A percentile compares a stretch with the other conserved stretches of the same genome.
Evolutionary conservation across 169 alveolate species (phyloP).

Genomic region (Plasmodium fragile): DNA sequence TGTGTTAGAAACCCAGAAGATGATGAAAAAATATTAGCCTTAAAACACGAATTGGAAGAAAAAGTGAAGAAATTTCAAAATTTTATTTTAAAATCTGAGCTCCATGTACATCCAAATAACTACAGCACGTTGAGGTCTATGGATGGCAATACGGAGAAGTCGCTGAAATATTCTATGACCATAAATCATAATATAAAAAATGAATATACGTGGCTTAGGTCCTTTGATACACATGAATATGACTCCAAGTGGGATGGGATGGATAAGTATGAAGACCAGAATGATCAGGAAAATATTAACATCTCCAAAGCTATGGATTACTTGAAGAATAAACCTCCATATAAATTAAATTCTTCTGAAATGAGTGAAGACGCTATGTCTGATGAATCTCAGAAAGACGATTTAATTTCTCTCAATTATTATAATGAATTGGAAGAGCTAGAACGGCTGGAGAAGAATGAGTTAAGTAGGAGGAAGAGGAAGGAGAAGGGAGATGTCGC

Average conservation of each 20-base stretch:
- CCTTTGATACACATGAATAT: slow-evolving; percentile 72
- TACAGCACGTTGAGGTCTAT: slow-evolving; percentile 63
- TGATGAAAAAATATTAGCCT: slow-evolving; percentile 72
- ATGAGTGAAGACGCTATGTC: slow-evolving; percentile 43
- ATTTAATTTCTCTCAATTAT: slow-evolving; percentile 47
- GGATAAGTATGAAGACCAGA: slow-evolving; percentile 73
- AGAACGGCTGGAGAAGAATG: slow-evolving; percentile 59
- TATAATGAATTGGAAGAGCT: slow-evolving; percentile 69
- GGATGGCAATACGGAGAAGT: slow-evolving; percentile 64
- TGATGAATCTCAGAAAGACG: slow-evolving; percentile 41
- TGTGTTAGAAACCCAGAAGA: slow-evolving; percentile 53
- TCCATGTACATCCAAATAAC: slow-evolving; percentile 41
- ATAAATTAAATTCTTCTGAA: slow-evolving; percentile 71
- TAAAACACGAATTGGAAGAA: slow-evolving; percentile 82
- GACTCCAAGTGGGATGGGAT: slow-evolving; percentile 66
- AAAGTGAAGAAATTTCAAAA: slow-evolving; percentile 85
- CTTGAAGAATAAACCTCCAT: slow-evolving; percentile 74
- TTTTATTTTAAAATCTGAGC: slow-evolving; percentile 82
- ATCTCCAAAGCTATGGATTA: slow-evolving; percentile 76
- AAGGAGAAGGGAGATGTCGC: slow-evolving; percentile 43
- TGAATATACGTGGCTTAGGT: slow-evolving; percentile 71
- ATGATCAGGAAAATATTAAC: slow-evolving; percentile 59
- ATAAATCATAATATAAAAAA: slow-evolving; percentile 48
- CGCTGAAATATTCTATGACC: slow-evolving; percentile 67
- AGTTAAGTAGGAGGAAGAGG: slow-evolving; percentile 24